Conservation (phyloP, 768 basidiomycete genomes). For the Boletus rubropictus region DNA sequence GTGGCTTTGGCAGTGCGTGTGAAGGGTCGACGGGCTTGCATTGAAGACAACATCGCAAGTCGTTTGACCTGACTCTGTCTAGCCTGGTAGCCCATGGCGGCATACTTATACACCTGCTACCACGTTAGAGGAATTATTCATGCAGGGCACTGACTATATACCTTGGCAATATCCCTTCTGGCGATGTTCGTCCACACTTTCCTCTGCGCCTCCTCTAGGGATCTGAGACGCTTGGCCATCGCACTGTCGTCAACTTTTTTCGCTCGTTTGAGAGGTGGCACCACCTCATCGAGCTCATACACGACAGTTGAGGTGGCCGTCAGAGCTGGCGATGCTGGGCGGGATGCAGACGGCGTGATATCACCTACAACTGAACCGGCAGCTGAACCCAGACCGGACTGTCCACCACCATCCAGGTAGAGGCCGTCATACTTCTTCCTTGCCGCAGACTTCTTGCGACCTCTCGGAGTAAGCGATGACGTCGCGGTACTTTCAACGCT, state of each 20-base stretch:
- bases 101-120: constrained; percentile 73
- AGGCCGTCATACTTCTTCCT: constrained; percentile 52
- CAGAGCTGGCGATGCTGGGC: constrained; percentile 61
- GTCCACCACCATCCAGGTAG: constrained; percentile 47
- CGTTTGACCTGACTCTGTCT: constrained; percentile 69
- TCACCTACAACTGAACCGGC: constrained; percentile 54
- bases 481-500: constrained; percentile 50
- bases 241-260: constrained; percentile 70
- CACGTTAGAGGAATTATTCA: constrained; percentile 4
- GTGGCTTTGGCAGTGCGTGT: constrained; percentile 67
- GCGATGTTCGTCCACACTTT: constrained; percentile 92
- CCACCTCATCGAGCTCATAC: constrained; percentile 64
- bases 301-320: constrained; percentile 53
- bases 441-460: constrained; percentile 50
- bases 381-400: constrained; percentile 46
- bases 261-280: constrained; percentile 68
- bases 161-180: constrained; percentile 77
- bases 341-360: constrained; percentile 60
- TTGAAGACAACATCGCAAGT: constrained; percentile 64
- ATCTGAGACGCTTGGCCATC: constrained; percentile 69
- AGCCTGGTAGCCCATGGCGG: constrained; percentile 58
- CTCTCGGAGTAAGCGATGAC: constrained; percentile 41
- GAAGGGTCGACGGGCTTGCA: constrained; percentile 74
- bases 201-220: constrained; percentile 76
- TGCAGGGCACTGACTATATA: constrained; percentile 19